Evolutionary conservation across 768 basidiomycete genomes (phyloP).

Genomic region (Mycena filopes): DNA sequence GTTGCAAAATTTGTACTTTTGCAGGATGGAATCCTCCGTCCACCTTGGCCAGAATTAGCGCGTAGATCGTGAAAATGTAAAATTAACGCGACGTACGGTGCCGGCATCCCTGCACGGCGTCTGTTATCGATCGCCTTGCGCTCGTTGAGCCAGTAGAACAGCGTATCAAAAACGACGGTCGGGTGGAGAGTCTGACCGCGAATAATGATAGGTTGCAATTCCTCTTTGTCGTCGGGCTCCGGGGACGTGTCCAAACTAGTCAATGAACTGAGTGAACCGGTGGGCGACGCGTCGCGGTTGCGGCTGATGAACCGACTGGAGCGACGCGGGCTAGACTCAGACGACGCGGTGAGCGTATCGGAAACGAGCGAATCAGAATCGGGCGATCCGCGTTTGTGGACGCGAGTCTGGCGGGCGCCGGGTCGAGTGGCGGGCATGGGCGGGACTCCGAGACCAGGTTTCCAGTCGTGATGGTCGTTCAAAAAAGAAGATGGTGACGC

Average conservation of each 20-base stretch:
- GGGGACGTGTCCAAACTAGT: slow-evolving; percentile 10
- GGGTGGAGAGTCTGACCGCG: slow-evolving; percentile 51
- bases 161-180: slow-evolving; percentile 67
- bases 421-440: slow-evolving; percentile 13
- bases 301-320: neutral
- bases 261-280: slow-evolving; percentile 1
- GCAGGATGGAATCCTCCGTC: slow-evolving; percentile 73
- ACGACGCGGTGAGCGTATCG: neutral
- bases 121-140: slow-evolving; percentile 67
- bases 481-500: neutral
- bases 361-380: neutral
- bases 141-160: slow-evolving; percentile 69
- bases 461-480: neutral
- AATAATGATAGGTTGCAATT: neutral
- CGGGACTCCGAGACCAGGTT: neutral
- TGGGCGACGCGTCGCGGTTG: slow-evolving; percentile 22
- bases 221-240: neutral
- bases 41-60: slow-evolving; percentile 54
- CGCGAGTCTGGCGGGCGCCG: neutral
- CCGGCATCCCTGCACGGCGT: slow-evolving; percentile 57
- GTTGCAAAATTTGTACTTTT: slow-evolving; percentile 72
- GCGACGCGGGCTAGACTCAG: neutral
- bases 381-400: slow-evolving; percentile 1
- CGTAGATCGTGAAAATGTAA: slow-evolving; percentile 7
- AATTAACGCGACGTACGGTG: slow-evolving; percentile 58